Percentiles rank a stretch among this genome's conserved stretches.
Conservation (phyloP, 768 basidiomycete species). For the Phallus indusiatus region DNA sequence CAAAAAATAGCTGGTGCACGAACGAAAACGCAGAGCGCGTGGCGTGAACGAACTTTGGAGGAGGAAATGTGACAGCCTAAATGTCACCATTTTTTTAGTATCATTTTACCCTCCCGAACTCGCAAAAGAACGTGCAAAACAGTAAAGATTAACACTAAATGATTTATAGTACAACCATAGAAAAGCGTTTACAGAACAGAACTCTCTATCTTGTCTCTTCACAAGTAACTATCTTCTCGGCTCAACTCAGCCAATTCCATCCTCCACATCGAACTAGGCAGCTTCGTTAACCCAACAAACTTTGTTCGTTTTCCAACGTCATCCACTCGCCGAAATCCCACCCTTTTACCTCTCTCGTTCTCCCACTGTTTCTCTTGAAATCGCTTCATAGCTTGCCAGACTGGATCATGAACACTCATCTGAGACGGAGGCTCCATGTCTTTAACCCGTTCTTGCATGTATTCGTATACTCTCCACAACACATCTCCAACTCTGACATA, state of each 20-base stretch:
- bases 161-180: too few relatives aligned
- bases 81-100: too few relatives aligned
- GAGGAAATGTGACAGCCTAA: too few relatives aligned
- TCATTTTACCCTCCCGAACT: too few relatives aligned
- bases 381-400: too few relatives aligned
- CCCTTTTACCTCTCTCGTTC: neutral
- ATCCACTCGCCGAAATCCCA: neutral
- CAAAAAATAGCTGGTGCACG: too few relatives aligned
- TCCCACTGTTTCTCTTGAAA: neutral
- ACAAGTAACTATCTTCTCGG: neutral
- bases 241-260: neutral
- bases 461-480: neutral
- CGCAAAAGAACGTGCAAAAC: too few relatives aligned
- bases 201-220: neutral
- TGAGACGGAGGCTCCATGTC: neutral
- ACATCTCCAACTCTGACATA: neutral
- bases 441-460: neutral
- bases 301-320: neutral
- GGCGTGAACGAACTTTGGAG: too few relatives aligned
- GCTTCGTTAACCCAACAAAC: neutral
- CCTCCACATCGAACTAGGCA: neutral
- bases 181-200: too few relatives aligned
- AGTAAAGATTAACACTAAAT: too few relatives aligned
- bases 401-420: too few relatives aligned
- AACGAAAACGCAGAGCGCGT: too few relatives aligned